Base-by-base conservation (phyloP, 73 alveolate genomes). In the Urostyla sp. region DNA sequence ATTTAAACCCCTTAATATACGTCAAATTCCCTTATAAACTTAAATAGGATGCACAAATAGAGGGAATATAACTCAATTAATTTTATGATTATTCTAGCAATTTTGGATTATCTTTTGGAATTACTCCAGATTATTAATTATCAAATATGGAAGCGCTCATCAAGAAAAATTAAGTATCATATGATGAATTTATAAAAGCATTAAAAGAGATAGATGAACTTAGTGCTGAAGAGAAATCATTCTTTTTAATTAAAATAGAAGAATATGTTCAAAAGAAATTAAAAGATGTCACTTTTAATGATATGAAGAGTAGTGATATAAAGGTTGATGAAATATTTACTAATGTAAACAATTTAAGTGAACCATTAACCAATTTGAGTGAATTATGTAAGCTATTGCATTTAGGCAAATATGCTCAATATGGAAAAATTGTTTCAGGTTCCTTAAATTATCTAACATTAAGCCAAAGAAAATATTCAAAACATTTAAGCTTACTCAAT, bases 51-150 rank as follows among this genome's bases (percentile, higher is more conserved):
- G 32, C 56, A 43, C 49, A 46, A 2, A 52, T 85, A 26, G 89
- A 84, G 15, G 73, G 8, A 23, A 34, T 85, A 26, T 40, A 77
- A 31, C 28, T 85, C 28, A 35, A 61, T 4, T 74, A 45, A 57
- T 85, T 35, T 67, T 76, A 57, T 43, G 61, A 48, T 3, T 50
- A 26, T n/a, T 8, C 48, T 0, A 51, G 51, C n/a, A 23, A 48
- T n/a, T 15, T 75, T 28, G 93, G 93, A 10, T 54, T 85, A 11
- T 50, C 44, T 38, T 4, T 85, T 16, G 80, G 76, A 26, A 32
- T 85, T 10, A 38, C 82, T 0, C 86, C 85, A 0, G 93, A 85
- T 32, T 63, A 52, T 35, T 46, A 69, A 3, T 66, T 16, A 30
- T 24, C 27, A 4, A 24, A 57, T 28, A 40, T 54, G 11, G 57